Evolutionary conservation across 305 asterid species (phyloP), one percentile per base, ranked within the genome.

Genomic region (Fraxinus velutina): DNA sequence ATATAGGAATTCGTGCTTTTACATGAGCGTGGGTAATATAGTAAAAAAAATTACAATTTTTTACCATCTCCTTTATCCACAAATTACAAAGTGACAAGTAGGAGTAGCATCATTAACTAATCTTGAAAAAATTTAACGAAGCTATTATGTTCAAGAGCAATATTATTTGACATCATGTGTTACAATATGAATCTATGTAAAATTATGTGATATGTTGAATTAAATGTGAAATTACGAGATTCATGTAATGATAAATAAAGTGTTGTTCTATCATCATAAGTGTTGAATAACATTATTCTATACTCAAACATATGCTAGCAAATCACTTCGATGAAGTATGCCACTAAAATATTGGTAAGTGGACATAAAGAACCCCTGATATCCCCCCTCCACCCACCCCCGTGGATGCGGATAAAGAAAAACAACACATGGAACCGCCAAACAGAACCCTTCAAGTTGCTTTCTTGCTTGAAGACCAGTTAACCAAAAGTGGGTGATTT

Each of bases 391-490:
- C 42, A 1, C n/a, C 55, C 22, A 4, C 22, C 8, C 24, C 64
- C 21, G 2, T 17, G 22, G 72, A 29, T 70, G 44, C 72, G n/a
- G 73, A 27, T 37, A 27, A 37, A 81, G 85, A 37, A 74, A 60
- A 86, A 81, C 81, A 84, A 81, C 86, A 72, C 83, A 82, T 30
- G 85, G 80, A 86, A 84, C 83, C 79, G 80, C 84, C 84, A 81
- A 83, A 77, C 84, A 81, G 1, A 84, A 47, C 79, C 75, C 83
- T 64, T 76, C 78, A 86, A 86, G 87, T 85, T 84, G 86, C 86
- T 83, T 81, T 75, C 82, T 85, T 73, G 84, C 89, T 88, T 86
- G 83, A 86, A 83, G 87, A 83, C 84, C 84, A 72, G 80, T 39
- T 81, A 83, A 83, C 76, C 82, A 79, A 77, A 81, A 85, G 87